Conservation (phyloP, 1,284 basidiomycete genomes). For the Cryptococcus sp. region DNA sequence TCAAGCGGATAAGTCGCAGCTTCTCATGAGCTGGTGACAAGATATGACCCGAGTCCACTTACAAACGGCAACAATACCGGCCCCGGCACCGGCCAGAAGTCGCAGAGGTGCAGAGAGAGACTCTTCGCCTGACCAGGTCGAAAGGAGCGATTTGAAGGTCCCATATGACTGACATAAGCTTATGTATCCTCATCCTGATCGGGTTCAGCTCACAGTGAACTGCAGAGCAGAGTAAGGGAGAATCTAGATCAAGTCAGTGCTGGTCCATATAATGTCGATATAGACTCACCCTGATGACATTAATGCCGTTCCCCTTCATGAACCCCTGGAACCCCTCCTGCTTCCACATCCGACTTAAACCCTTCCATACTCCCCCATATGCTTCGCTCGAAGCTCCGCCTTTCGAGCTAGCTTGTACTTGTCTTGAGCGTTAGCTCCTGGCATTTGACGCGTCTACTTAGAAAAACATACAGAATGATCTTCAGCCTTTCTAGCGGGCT, state of each 20-base stretch:
- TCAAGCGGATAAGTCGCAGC: slow-evolving; percentile 91
- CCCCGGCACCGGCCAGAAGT: slow-evolving; percentile 76
- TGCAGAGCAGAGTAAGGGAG: slow-evolving; percentile 71
- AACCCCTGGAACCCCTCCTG: slow-evolving; percentile 89
- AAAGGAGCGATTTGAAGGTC: slow-evolving; percentile 69
- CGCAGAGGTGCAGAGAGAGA: slow-evolving; percentile 78
- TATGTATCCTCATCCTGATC: too few relatives aligned
- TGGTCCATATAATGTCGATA: not conserved
- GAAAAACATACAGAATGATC: slow-evolving; percentile 76
- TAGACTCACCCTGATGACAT: slow-evolving; percentile 65
- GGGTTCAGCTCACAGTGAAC: slow-evolving; percentile 59
- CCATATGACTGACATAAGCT: slow-evolving; percentile 55
- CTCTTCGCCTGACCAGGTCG: slow-evolving; percentile 54
- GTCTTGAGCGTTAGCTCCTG: slow-evolving; percentile 51
- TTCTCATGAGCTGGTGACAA: slow-evolving; percentile 3
- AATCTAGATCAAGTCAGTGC: slow-evolving; percentile 21
- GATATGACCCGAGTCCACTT: slow-evolving; percentile 34
- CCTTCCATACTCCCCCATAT: slow-evolving; percentile 78
- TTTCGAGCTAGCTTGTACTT: slow-evolving; percentile 58
- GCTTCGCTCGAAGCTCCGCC: slow-evolving; percentile 52
- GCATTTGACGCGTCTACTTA: too few relatives aligned
- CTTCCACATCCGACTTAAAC: slow-evolving; percentile 76
- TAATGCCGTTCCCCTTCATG: slow-evolving; percentile 82
- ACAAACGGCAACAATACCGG: slow-evolving; percentile 87
- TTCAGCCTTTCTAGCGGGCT: slow-evolving; percentile 87